Evolutionary conservation across 805 yeast genomes (phyloP), one percentile per base, ranked within the genome.

Genomic region (Cyberlindnera euphorbiae): DNA sequence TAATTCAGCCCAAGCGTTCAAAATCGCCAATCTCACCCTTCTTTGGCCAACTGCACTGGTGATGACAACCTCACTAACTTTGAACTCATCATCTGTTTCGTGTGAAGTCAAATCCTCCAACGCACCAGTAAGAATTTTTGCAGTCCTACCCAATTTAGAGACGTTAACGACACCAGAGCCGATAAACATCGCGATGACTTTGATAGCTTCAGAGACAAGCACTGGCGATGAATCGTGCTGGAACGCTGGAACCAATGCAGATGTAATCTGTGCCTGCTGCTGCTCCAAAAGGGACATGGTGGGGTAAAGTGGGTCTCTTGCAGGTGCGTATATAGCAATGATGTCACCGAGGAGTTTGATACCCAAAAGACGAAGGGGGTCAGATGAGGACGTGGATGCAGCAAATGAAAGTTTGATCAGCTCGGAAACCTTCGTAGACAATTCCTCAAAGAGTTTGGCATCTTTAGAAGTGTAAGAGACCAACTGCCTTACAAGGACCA

Each of bases 191-290:
- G 95, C 88, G 25, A 84, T 76, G 2, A 88, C 82, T 27, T 75
- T 74, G 24, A 90, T 73, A 0, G 96, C 96, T 35, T 73, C 74
- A 16, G 84, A 74, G 1, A 90, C 88, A 1, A 87, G 71, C 25
- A 73, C 72, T 1, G 94, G 76, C 10, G 82, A 79, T 38, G 88
- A 79, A 14, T 79, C 89, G 4, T 71, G 64, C 23, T 71, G 72
- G 60, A 93, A 90, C 9, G 95, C 86, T 0, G 97, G 96, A 32
- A 87, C 73, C 38, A 90, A 67, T 0, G 97, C 95, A 39, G 95
- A 81, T 8, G 85, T 80, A 8, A 93, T 85, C 49, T 87, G 96
- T 0, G 97, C 97, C 51, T 93, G 96, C 52, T 84, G 95, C 59
- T 89, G 97, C 46, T 85, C 95, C 28, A 90, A 62, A 8, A 88